These are phyloP conservation scores for Pyrenophora tritici-repentis DNA, from an alignment of 2,329 filamentous ascomycete genomes.

Conservation along the genomic window DNA sequence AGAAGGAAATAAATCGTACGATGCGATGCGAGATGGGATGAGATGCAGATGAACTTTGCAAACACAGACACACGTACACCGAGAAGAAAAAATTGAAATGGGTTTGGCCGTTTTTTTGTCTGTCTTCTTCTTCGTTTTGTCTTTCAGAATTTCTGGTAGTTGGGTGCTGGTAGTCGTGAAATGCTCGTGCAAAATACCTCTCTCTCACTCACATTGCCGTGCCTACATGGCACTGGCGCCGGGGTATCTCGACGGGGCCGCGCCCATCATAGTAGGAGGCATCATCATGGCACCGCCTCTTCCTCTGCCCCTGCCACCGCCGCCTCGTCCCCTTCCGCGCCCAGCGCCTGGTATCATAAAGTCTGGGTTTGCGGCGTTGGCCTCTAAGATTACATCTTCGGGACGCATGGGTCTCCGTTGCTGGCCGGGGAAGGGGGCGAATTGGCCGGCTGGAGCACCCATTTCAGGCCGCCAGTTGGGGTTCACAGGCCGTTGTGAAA, in stretches of 20 bases:
- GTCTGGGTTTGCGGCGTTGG: slow-evolving; percentile 72
- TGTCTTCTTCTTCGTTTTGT: neutral
- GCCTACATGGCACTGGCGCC: slow-evolving; percentile 40
- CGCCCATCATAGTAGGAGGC: slow-evolving; percentile 32
- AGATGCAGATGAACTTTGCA: too few species aligned
- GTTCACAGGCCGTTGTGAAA: slow-evolving; percentile 86
- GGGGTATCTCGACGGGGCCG: slow-evolving; percentile 39
- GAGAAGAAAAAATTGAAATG: too few species aligned
- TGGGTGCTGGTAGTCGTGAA: too few species aligned
- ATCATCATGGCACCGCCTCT: slow-evolving; percentile 39
- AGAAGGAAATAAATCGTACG: too few species aligned
- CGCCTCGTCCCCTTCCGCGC: slow-evolving; percentile 40
- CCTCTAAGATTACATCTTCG: slow-evolving; percentile 73
- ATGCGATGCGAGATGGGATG: too few species aligned
- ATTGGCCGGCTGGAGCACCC: slow-evolving; percentile 47
- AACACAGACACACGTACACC: too few species aligned
- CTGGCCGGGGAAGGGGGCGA: slow-evolving; percentile 35
- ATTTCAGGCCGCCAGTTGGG: slow-evolving; percentile 75
- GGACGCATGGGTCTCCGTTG: slow-evolving; percentile 51
- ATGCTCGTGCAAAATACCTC: too few species aligned
- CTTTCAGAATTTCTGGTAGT: neutral
- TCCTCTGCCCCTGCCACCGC: slow-evolving; percentile 28
- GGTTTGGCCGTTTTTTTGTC: too few species aligned
- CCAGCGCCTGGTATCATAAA: slow-evolving; percentile 69
- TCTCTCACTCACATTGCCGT: slow-evolving; percentile 1